Conservation (phyloP, 2,329 filamentous ascomycete genomes). For the Fusarium sp. region DNA sequence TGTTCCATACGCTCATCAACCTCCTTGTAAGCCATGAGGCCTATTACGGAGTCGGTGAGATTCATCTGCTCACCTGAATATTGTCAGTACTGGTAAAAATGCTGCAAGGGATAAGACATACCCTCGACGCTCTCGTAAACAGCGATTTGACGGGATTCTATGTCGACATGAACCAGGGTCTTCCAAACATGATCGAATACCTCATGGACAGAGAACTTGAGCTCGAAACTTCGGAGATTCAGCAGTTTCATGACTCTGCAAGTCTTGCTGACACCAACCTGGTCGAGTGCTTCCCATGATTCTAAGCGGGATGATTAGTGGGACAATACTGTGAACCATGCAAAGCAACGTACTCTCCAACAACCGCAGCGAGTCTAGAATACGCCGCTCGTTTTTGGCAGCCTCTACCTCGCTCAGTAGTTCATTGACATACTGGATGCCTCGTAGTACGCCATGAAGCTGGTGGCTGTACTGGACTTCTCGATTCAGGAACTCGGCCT, state of each 20-base stretch:
- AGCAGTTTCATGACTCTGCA: slow-evolving; percentile 75
- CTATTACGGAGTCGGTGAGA: slow-evolving; percentile 65
- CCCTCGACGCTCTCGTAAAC: slow-evolving; percentile 66
- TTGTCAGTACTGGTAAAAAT: slow-evolving; percentile 25
- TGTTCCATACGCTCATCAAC: slow-evolving; percentile 69
- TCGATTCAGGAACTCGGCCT: slow-evolving; percentile 66
- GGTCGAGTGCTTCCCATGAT: slow-evolving; percentile 68
- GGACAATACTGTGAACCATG: neutral
- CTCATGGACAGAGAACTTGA: slow-evolving; percentile 75
- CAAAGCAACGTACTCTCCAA: slow-evolving; percentile 61
- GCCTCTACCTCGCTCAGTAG: slow-evolving; percentile 72
- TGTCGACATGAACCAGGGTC: slow-evolving; percentile 72
- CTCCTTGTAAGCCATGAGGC: slow-evolving; percentile 69
- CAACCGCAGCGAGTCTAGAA: slow-evolving; percentile 68
- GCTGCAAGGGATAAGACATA: slow-evolving; percentile 45
- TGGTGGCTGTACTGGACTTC: slow-evolving; percentile 71
- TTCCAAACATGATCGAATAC: slow-evolving; percentile 79
- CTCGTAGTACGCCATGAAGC: slow-evolving; percentile 61
- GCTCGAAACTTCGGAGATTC: slow-evolving; percentile 70
- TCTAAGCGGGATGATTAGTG: slow-evolving; percentile 51
- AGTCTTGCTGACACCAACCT: slow-evolving; percentile 69
- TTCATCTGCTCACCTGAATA: slow-evolving; percentile 62
- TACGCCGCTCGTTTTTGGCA: slow-evolving; percentile 64
- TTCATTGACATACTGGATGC: slow-evolving; percentile 68
- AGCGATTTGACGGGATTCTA: slow-evolving; percentile 63